phyloP scores from a whole-genome alignment of 257 asterid genomes.

The Salvia miltiorrhiza region DNA sequence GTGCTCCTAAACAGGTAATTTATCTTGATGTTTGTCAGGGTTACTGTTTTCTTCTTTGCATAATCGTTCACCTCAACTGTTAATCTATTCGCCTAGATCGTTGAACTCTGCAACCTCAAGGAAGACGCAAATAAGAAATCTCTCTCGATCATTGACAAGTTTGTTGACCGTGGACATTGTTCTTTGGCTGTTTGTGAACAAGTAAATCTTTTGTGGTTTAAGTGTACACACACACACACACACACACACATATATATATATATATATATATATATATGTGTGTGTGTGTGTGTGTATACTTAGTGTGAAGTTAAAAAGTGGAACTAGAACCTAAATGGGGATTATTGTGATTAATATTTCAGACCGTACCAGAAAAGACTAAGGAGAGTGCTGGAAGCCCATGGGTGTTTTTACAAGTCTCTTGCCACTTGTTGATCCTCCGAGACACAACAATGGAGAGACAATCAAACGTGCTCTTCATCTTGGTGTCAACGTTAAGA shows the following conservation, averaged over 20 bases:
- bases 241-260: no score
- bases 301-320: background rate
- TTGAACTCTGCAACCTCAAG: slow-evolving; percentile 41
- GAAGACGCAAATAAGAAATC: slow-evolving; percentile 34
- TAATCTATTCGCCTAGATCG: slow-evolving; percentile 27
- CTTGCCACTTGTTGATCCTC: slow-evolving; percentile 79
- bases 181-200: slow-evolving; percentile 50
- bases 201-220: slow-evolving; percentile 18
- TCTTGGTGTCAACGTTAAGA: slow-evolving; percentile 81
- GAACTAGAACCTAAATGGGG: background rate
- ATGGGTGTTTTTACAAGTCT: slow-evolving; percentile 67
- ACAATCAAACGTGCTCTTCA: slow-evolving; percentile 66
- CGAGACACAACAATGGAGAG: slow-evolving; percentile 80
- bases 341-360: background rate
- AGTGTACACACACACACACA: no score
- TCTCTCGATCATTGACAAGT: slow-evolving; percentile 49
- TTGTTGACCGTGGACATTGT: slow-evolving; percentile 64
- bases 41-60: no score
- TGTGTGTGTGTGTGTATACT: no score
- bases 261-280: no score
- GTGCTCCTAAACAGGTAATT: slow-evolving; percentile 73
- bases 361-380: slow-evolving; percentile 56
- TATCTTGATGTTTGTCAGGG: background rate
- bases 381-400: slow-evolving; percentile 71
- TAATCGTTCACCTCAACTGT: background rate